A percentile compares a stretch with the other conserved stretches of the same genome.
Conservation (phyloP, 768 basidiomycete species). For the Amanita molliuscula region DNA sequence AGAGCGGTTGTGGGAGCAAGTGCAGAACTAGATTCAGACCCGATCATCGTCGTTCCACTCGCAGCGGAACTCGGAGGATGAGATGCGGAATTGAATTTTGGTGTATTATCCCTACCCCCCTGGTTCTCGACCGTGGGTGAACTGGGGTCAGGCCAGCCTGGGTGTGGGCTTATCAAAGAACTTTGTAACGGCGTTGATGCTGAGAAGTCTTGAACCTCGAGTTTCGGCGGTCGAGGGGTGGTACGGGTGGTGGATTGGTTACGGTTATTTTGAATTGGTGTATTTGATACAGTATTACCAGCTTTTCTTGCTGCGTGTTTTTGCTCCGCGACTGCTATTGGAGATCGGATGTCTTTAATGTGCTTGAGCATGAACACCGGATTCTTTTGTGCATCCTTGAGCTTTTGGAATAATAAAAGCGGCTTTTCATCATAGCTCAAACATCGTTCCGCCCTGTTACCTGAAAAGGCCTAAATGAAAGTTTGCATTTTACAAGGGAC, state of each 20-base stretch:
- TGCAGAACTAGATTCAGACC: conserved; percentile 3
- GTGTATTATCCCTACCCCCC: not conserved
- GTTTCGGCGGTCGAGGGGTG: conserved; percentile 50
- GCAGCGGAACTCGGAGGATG: conserved; percentile 2
- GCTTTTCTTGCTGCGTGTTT: conserved; percentile 86
- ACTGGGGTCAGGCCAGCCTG: conserved; percentile 67
- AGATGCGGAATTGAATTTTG: not conserved
- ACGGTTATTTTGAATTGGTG: conserved; percentile 30
- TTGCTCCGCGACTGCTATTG: conserved; percentile 92
- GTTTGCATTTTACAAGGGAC: conserved; percentile 13
- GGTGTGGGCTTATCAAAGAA: conserved; percentile 54
- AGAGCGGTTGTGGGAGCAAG: conserved; percentile 1
- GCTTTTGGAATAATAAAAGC: conserved; percentile 88
- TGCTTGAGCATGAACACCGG: conserved; percentile 99
- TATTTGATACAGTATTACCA: conserved; percentile 26
- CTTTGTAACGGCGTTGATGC: conserved; percentile 38
- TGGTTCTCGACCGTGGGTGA: conserved; percentile 40
- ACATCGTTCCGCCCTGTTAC: conserved; percentile 83
- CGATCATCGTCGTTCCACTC: conserved; percentile 3
- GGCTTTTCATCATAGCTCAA: conserved; percentile 98
- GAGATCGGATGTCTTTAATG: conserved; percentile 93
- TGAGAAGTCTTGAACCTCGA: conserved; percentile 59
- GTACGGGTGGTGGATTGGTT: conserved; percentile 28
- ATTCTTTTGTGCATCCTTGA: conserved; percentile 95
- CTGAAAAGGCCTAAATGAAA: conserved; percentile 20